Base-by-base conservation (phyloP, 805 yeast genomes). In the Wickerhamomyces kurtzmanii region DNA sequence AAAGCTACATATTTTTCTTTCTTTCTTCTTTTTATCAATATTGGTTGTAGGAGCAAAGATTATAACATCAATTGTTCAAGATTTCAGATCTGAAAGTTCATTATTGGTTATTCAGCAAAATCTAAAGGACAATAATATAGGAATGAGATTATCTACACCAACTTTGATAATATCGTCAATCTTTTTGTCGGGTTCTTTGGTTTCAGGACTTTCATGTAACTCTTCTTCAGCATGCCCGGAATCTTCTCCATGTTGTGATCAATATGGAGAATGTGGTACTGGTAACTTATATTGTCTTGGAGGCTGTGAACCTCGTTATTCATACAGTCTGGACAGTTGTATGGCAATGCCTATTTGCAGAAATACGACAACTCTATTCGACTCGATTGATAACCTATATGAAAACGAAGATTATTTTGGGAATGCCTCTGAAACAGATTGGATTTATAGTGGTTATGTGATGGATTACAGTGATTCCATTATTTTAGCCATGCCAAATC, bases 321-420 rank as follows among this genome's bases (percentile, higher is more conserved):
- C 94, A 14, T 31, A 24, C 24, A 65, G 65, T 38, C 45, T 69
- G 29, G 57, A 70, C 9, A 73, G 95, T 1, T 87, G 96, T 57
- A 71, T 84, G 75, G 86, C 96, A 5, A 69, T 72, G 70, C 95
- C 96, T 9, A 61, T 74, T 6, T 84, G 93, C 65, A 51, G 62
- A 43, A 48, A 67, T 35, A 47, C 62, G 20, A 33, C 47, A 2
- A 70, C 71, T 6, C 35, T 40, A 1, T 74, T 76, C 42, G 52
- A 49, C 32, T 41, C 49, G 26, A 39, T 48, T 8, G 50, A 49
- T 22, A 24, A 35, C 6, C 30, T 65, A 14, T 32, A 47, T 11
- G 24, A 38, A 13, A 32, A 38, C 15, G 34, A 33, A 7, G 36
- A 42, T 15, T 59, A 36, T 30, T 59, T 81, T 31, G 96, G 96